Conservation (phyloP, 179 eudicot species). For the Silene noctiflora region DNA sequence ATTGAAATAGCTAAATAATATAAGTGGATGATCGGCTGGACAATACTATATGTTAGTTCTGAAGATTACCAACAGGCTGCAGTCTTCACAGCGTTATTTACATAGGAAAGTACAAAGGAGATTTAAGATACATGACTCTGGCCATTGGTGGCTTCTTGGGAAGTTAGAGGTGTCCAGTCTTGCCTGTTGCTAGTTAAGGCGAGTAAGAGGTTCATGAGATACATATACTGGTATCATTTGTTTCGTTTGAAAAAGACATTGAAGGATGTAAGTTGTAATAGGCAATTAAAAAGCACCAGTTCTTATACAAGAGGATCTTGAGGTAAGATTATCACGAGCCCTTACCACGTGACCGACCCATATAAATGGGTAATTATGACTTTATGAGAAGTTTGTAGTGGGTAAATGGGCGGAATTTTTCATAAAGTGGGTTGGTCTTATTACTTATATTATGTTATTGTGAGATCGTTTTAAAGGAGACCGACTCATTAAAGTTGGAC, state of each 20-base stretch:
- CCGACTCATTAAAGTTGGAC: background rate
- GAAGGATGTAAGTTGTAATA: constrained; percentile 1
- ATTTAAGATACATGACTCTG: background rate
- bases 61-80: constrained; percentile 6
- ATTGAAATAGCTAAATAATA: background rate
- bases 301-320: too few species aligned
- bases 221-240: background rate
- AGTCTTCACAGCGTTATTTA: background rate
- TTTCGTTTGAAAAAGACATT: background rate
- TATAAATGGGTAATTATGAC: too few species aligned
- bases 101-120: background rate
- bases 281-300: too few species aligned
- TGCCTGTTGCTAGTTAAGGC: constrained; percentile 1
- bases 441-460: background rate
- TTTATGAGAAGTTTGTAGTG: too few species aligned
- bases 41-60: background rate
- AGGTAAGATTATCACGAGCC: too few species aligned
- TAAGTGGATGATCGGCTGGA: background rate
- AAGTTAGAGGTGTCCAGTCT: background rate
- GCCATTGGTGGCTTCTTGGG: background rate
- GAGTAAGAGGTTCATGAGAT: background rate
- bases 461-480: background rate
- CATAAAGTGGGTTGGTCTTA: background rate
- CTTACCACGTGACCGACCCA: too few species aligned
- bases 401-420: background rate